Evolutionary conservation across 257 asterid genomes (phyloP).

Genomic region (Jacaranda mimosifolia): DNA sequence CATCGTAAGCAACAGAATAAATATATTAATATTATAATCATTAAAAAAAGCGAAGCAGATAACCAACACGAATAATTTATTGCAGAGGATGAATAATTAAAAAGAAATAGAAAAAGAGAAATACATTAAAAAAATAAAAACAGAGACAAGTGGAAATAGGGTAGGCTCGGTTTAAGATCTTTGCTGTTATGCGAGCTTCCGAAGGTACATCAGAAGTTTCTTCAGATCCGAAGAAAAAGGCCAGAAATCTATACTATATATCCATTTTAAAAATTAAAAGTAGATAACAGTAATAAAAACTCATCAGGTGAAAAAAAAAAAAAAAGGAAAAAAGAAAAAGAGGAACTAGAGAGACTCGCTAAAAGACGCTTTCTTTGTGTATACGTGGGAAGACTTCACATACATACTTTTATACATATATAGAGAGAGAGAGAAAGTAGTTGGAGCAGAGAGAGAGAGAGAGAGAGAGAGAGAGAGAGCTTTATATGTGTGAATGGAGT

Average conservation of each 20-base stretch:
- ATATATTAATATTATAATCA: slow-evolving; percentile 54
- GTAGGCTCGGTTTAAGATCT: slow-evolving; percentile 61
- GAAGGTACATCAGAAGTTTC: slow-evolving; percentile 69
- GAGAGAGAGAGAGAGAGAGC: slow-evolving; percentile 24
- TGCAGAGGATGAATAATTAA: background rate
- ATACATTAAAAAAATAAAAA: background rate
- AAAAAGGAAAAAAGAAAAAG: background rate
- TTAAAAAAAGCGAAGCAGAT: slow-evolving; percentile 34
- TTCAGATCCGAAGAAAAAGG: slow-evolving; percentile 92
- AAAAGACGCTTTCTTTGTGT: slow-evolving; percentile 42
- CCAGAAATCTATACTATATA: slow-evolving; percentile 38
- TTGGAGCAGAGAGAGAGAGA: slow-evolving; percentile 27
- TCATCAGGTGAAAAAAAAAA: slow-evolving; percentile 42
- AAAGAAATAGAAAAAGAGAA: background rate
- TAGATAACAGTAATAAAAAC: slow-evolving; percentile 35
- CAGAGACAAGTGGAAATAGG: slow-evolving; percentile 16
- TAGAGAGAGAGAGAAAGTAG: slow-evolving; percentile 37
- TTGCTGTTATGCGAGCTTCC: slow-evolving; percentile 70
- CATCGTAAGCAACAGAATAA: slow-evolving; percentile 66
- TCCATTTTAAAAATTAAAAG: slow-evolving; percentile 14
- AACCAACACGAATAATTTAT: slow-evolving; percentile 32
- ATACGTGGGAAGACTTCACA: slow-evolving; percentile 55
- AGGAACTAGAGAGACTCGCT: slow-evolving; percentile 20
- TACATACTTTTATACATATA: slow-evolving; percentile 23
- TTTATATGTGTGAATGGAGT: slow-evolving; percentile 50